phyloP scores from a whole-genome alignment of 2,329 filamentous ascomycete genomes.

The Teratosphaeria gauchensis region DNA sequence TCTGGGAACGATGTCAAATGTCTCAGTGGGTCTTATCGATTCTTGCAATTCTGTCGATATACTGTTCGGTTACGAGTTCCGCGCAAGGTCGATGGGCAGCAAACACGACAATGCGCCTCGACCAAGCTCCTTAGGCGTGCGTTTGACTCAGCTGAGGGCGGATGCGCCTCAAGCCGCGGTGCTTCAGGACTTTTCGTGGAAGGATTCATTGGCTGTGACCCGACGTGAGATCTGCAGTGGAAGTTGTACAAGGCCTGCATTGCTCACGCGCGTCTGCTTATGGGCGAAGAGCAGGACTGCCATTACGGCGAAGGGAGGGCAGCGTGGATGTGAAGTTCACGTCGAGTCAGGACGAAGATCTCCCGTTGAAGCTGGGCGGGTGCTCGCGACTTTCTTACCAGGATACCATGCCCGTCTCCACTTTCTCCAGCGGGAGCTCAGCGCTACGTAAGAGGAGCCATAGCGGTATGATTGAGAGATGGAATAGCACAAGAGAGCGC shows the following conservation, averaged over 20 bases:
- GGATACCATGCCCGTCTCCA: slow-evolving; percentile 19
- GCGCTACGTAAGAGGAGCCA: slow-evolving; percentile 7
- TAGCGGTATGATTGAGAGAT: slow-evolving; percentile 15
- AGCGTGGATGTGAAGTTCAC: background rate
- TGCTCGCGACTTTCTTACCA: background rate
- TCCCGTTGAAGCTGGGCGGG: background rate
- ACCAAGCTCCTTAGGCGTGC: slow-evolving; percentile 1
- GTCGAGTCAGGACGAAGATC: background rate
- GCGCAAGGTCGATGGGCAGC: no score
- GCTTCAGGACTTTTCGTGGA: background rate
- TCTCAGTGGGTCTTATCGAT: background rate
- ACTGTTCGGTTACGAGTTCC: background rate
- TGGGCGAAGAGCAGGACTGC: background rate
- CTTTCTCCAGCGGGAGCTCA: slow-evolving; percentile 14
- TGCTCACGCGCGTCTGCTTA: background rate
- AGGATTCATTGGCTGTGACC: background rate
- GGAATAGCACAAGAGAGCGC: slow-evolving; percentile 19
- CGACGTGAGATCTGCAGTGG: background rate
- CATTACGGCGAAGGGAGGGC: background rate
- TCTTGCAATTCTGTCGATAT: background rate
- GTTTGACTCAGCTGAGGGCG: slow-evolving; percentile 5
- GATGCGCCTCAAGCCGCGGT: background rate
- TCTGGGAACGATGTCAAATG: background rate
- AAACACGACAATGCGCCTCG: background rate
- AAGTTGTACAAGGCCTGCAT: background rate